Evolutionary conservation across 78 protist species (phyloP), one percentile per base, ranked within the genome.

Genomic region (Monosiga brevicollis): DNA sequence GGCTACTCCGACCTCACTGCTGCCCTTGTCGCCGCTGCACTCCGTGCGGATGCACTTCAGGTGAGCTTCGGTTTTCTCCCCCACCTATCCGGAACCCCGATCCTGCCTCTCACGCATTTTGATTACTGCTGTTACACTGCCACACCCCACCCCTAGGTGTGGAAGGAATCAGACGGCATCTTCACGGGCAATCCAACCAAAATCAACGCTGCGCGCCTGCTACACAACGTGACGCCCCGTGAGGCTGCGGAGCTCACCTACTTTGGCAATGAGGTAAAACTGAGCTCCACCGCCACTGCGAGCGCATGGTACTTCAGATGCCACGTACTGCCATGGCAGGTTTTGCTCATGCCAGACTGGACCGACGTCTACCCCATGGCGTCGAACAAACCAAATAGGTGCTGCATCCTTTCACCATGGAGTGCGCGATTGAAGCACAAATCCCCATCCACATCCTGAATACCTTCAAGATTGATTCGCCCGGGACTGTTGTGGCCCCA

Each of bases 1-100:
- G 88, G 88, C 15, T 85, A 85, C 80, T 72, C 86, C 0, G 88
- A 85, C 42, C 1, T 85, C 55, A 85, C 88, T 29, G 88, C 88
- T 9, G 82, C 88, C 10, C 76, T 85, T 24, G 41, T 85, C 15
- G 82, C 88, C 6, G 82, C 88, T 3, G 88, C 39, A 10, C 83
- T 85, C 29, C 42, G 49, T 3, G 88, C 83, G 34, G 22, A 35
- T 1, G 88, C 76, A 72, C 55, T 85, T 20, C 82, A 79, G 49
- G 34, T 75, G 1, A 32, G 79, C 54, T n/a, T n/a, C n/a, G n/a
- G n/a, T n/a, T n/a, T n/a, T n/a, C n/a, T n/a, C n/a, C n/a, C n/a
- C n/a, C n/a, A n/a, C n/a, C n/a, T n/a, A n/a, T n/a, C n/a, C n/a
- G n/a, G n/a, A n/a, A n/a, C n/a, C n/a, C n/a, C n/a, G n/a, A n/a